Conservation (phyloP, 257 asterid species). For the Coffea canephora region DNA sequence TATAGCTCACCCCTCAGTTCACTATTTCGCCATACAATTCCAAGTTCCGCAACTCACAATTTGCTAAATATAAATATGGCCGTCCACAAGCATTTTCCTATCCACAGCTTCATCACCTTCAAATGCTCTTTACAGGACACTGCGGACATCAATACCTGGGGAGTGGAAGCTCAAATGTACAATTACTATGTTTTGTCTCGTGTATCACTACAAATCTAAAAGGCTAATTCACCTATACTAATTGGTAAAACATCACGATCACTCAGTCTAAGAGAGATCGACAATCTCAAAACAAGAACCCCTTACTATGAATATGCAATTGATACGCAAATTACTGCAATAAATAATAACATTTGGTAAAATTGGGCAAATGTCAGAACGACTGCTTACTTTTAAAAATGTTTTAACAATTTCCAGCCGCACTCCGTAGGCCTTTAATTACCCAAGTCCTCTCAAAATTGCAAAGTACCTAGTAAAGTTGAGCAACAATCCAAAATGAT, state of each 20-base stretch:
- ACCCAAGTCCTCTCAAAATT: background rate
- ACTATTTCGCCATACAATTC: background rate
- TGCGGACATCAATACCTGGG: background rate
- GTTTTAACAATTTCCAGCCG: background rate
- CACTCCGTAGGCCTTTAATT: background rate
- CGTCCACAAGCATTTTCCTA: background rate
- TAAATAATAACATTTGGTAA: background rate
- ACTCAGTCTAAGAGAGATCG: background rate
- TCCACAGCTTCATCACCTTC: background rate
- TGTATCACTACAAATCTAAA: background rate
- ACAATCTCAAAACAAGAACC: background rate
- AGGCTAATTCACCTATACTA: background rate
- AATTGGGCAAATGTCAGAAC: background rate
- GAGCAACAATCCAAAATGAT: background rate
- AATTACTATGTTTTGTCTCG: too few species aligned
- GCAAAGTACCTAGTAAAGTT: background rate
- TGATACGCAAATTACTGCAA: background rate
- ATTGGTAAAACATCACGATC: background rate
- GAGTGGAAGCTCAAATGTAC: background rate
- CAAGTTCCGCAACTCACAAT: background rate
- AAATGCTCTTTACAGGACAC: background rate
- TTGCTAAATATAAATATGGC: background rate
- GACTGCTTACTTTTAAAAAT: background rate
- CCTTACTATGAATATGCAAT: background rate
- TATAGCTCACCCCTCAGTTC: background rate